Conservation (phyloP, 1,284 basidiomycete genomes). For the Stygiomarasmius scandens region DNA sequence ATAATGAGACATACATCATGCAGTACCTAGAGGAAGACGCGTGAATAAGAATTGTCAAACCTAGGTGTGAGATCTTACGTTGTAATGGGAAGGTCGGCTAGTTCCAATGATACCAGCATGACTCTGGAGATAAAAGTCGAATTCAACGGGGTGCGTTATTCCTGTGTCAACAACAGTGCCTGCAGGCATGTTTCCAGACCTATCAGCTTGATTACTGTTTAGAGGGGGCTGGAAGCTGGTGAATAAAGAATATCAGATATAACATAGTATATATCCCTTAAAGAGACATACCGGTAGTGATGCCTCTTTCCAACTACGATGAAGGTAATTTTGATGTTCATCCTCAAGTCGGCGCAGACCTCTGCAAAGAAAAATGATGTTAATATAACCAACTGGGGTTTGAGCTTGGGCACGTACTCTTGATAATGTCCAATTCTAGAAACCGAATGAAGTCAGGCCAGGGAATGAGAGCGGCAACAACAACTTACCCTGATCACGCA, state of each 20-base stretch:
- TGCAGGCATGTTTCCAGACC: constrained; percentile 66
- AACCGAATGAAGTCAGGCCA: no score
- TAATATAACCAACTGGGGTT: neutral
- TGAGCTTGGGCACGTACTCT: neutral
- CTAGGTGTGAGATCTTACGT: constrained; percentile 25
- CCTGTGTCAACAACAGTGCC: constrained; percentile 72
- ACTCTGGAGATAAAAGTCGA: constrained; percentile 68
- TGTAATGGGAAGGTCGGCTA: constrained; percentile 44
- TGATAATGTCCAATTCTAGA: constrained; percentile 12
- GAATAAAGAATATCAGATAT: neutral
- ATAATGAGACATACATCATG: constrained; percentile 30
- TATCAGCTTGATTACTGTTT: constrained; percentile 45
- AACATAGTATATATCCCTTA: neutral
- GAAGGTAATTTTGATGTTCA: constrained; percentile 56
- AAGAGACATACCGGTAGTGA: constrained; percentile 35
- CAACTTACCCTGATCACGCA: constrained; percentile 50
- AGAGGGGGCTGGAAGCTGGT: neutral
- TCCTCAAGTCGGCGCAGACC: constrained; percentile 45
- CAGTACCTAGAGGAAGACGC: constrained; percentile 33
- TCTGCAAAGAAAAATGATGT: constrained; percentile 22
- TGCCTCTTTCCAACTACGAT: constrained; percentile 61
- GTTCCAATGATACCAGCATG: constrained; percentile 61
- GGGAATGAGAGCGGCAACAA: no score
- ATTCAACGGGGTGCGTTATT: constrained; percentile 66
- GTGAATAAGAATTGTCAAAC: neutral